These are phyloP conservation scores for Coprinellus micaceus DNA, from an alignment of 768 basidiomycete species.

Conservation along the genomic window DNA sequence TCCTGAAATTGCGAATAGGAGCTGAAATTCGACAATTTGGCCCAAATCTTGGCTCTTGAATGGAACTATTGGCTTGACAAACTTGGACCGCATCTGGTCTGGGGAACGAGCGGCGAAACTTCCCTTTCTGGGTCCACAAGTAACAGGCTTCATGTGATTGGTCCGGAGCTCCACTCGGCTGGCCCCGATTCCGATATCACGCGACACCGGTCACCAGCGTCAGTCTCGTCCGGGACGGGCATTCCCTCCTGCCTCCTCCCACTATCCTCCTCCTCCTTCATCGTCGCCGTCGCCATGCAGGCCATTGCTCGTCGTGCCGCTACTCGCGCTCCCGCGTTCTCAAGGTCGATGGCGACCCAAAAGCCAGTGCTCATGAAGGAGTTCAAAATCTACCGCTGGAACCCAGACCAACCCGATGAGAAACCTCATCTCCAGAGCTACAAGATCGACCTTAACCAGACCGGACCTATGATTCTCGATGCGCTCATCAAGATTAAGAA, in stretches of 20 bases:
- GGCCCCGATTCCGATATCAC: constrained; percentile 19
- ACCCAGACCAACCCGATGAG: constrained; percentile 90
- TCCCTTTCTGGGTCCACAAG: background rate
- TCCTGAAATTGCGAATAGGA: too few species aligned
- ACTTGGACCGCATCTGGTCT: too few species aligned
- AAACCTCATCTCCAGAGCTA: constrained; percentile 92
- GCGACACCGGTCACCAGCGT: constrained; percentile 12
- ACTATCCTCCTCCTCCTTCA: constrained; percentile 6
- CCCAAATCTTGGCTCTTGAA: background rate
- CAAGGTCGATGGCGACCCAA: constrained; percentile 30
- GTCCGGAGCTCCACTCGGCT: constrained; percentile 13
- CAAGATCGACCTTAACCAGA: constrained; percentile 88
- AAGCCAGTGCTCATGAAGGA: constrained; percentile 80
- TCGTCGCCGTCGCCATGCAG: constrained; percentile 9
- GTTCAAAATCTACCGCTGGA: constrained; percentile 99
- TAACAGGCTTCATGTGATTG: constrained; percentile 19
- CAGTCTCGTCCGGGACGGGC: background rate
- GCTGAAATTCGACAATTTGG: too few species aligned
- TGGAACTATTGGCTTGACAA: background rate
- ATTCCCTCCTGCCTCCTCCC: constrained; percentile 15
- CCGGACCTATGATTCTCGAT: constrained; percentile 94
- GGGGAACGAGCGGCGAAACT: background rate
- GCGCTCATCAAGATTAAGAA: constrained; percentile 99
- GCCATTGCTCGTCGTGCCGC: constrained; percentile 5
- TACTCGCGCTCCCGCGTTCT: constrained; percentile 10